Conservation (phyloP, 176 grass and related monocot species). For the Guadua angustifolia region DNA sequence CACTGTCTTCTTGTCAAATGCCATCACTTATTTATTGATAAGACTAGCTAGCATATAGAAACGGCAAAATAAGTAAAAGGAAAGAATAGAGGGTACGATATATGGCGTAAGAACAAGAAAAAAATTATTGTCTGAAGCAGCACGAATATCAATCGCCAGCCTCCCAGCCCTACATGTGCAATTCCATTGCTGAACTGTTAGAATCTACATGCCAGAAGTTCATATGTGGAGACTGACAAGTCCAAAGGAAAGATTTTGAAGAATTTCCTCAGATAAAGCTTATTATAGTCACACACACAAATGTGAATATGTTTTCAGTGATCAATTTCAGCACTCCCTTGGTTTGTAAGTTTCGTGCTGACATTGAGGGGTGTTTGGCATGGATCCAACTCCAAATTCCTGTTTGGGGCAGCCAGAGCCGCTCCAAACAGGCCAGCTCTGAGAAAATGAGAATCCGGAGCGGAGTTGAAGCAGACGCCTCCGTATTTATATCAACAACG, state of each 20-base stretch:
- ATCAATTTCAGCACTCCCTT: neutral
- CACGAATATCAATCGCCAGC: neutral
- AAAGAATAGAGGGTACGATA: neutral
- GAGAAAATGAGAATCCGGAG: no score
- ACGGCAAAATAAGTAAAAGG: neutral
- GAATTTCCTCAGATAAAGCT: neutral
- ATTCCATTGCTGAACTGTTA: neutral
- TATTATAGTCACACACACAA: neutral
- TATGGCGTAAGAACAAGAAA: neutral
- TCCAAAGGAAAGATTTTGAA: neutral
- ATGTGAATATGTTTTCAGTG: neutral
- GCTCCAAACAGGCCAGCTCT: no score
- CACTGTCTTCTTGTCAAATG: neutral
- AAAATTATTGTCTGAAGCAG: neutral
- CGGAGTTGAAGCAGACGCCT: no score
- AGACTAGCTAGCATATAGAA: neutral
- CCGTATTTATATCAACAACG: neutral
- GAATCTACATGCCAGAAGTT: neutral
- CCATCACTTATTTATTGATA: neutral
- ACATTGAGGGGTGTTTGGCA: neutral
- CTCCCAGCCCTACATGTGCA: neutral
- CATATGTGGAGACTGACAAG: neutral
- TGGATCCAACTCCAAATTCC: no score
- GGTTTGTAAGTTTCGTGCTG: neutral
- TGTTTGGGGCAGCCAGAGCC: no score